Conservation (phyloP, 768 basidiomycete species). For the Phaeotremella fagi region DNA sequence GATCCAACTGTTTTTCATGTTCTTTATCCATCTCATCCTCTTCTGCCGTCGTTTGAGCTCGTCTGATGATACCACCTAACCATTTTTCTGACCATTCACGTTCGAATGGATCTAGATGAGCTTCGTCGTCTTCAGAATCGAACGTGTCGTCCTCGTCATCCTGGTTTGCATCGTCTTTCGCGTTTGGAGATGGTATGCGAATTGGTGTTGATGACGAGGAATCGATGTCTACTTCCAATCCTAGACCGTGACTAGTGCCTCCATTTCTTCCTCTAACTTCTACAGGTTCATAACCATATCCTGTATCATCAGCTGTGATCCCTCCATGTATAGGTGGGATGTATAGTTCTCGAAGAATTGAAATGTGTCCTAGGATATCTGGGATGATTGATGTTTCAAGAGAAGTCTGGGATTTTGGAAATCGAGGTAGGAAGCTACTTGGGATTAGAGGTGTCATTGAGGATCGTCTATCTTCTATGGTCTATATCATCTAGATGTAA, state of each 20-base stretch:
- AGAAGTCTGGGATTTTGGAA: conserved; percentile 36
- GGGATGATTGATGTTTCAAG: conserved; percentile 20
- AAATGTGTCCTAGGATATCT: conserved; percentile 29
- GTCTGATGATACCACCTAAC: conserved; percentile 38
- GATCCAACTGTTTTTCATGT: conserved; percentile 24
- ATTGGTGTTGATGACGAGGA: not conserved
- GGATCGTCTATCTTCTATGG: too few species aligned
- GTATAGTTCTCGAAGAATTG: conserved; percentile 33
- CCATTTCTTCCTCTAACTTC: conserved; percentile 8
- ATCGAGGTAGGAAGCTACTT: conserved; percentile 36
- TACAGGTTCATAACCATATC: conserved; percentile 5
- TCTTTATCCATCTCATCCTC: conserved; percentile 12
- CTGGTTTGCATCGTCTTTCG: conserved; percentile 4
- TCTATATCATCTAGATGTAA: too few species aligned
- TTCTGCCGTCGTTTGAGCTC: conserved; percentile 40
- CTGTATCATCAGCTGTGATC: conserved; percentile 12
- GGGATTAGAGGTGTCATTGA: conserved; percentile 19
- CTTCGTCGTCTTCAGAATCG: conserved; percentile 4
- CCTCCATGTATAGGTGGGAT: conserved; percentile 42
- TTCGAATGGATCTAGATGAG: conserved; percentile 43
- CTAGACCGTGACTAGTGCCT: conserved; percentile 25
- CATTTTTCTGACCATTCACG: conserved; percentile 47
- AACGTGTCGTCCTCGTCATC: conserved; percentile 5
- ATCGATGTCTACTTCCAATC: conserved; percentile 10
- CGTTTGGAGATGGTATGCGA: not conserved